These are phyloP conservation scores for Dactylella cylindrospora DNA, from an alignment of 2,329 filamentous ascomycete genomes.

Conservation along the genomic window DNA sequence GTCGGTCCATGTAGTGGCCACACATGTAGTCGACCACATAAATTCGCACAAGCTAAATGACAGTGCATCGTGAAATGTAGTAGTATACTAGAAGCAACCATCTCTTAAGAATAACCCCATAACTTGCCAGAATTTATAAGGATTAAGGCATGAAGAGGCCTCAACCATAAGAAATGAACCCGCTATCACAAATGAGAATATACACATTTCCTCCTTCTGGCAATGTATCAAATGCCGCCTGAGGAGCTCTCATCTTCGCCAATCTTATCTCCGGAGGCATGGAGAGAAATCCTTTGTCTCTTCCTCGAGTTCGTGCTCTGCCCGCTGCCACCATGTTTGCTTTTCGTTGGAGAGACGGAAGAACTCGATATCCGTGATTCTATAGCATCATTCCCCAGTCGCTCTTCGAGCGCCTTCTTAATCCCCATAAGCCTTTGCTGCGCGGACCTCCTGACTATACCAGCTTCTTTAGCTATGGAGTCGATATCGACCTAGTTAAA, in stretches of 20 bases:
- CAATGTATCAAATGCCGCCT: too few relatives aligned
- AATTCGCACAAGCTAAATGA: too few relatives aligned
- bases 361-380: background rate
- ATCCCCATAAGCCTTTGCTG: background rate
- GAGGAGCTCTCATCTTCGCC: background rate
- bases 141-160: too few relatives aligned
- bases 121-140: too few relatives aligned
- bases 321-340: background rate
- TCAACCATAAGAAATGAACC: too few relatives aligned
- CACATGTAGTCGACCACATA: too few relatives aligned
- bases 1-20: too few relatives aligned
- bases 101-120: too few relatives aligned
- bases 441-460: background rate
- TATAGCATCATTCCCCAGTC: background rate
- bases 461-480: background rate
- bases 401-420: background rate
- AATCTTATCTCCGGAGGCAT: background rate
- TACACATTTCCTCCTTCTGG: too few relatives aligned
- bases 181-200: too few relatives aligned
- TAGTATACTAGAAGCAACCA: too few relatives aligned
- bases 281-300: background rate
- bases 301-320: background rate
- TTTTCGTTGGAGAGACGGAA: background rate
- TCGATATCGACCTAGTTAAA: conserved; percentile 1
- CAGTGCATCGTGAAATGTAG: too few relatives aligned